Percentiles rank a stretch among this genome's conserved stretches.
These are phyloP conservation scores for Chiua virens DNA, from an alignment of 768 basidiomycete species.

Conservation along the genomic window DNA sequence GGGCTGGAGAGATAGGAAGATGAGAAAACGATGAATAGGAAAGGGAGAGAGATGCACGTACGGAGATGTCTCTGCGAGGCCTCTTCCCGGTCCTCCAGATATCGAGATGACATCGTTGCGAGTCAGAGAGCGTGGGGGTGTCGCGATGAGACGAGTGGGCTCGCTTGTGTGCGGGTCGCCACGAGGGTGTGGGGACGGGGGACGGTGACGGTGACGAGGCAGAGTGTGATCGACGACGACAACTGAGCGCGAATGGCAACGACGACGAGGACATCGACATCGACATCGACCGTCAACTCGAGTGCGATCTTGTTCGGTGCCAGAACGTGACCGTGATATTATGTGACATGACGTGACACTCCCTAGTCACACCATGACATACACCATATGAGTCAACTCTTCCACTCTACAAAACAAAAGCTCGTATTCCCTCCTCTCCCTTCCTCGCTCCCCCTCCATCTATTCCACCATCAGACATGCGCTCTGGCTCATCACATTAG, in stretches of 20 bases:
- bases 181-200: conserved; percentile 36
- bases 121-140: conserved; percentile 35
- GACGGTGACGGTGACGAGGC: conserved; percentile 37
- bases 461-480: conserved; percentile 2
- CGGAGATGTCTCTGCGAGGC: conserved; percentile 48
- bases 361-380: conserved; percentile 21
- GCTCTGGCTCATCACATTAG: background rate
- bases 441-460: background rate
- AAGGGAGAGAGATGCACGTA: conserved; percentile 27
- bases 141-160: conserved; percentile 41
- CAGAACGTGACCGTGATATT: background rate
- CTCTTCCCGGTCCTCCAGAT: conserved; percentile 55
- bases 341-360: conserved; percentile 12
- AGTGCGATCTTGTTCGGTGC: conserved; percentile 14
- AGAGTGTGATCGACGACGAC: conserved; percentile 58
- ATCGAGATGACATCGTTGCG: conserved; percentile 54
- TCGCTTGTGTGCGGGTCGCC: conserved; percentile 50
- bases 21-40: conserved; percentile 7
- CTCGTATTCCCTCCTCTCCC: conserved; percentile 8
- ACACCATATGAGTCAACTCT: conserved; percentile 18
- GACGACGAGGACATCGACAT: conserved; percentile 30
- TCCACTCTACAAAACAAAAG: conserved; percentile 22
- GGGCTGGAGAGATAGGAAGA: conserved; percentile 9
- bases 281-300: background rate
- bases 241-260: conserved; percentile 34